Percentiles rank a stretch among this genome's conserved stretches.
These are phyloP conservation scores for Cenococcum geophilum DNA, from an alignment of 495 filamentous ascomycete species.

Conservation along the genomic window DNA sequence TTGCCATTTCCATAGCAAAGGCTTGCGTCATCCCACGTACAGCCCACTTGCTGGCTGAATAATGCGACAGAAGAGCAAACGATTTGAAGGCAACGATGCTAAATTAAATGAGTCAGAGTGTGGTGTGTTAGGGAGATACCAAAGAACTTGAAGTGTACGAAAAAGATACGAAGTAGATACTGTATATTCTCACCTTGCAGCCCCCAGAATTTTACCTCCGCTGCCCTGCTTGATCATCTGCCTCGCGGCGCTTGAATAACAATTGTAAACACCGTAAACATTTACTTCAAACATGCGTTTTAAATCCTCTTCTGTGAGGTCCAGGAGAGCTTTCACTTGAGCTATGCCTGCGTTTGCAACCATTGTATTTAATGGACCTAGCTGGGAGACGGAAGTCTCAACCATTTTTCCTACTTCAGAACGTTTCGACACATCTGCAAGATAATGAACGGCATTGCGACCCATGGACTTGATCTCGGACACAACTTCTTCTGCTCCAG, in stretches of 20 bases:
- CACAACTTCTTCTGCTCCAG: conserved; percentile 46
- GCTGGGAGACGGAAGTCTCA: conserved; percentile 39
- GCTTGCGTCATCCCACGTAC: conserved; percentile 54
- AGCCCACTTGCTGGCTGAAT: conserved; percentile 55
- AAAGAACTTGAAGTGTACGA: background rate
- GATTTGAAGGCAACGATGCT: conserved; percentile 53
- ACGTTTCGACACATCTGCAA: conserved; percentile 52
- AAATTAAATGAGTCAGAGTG: background rate
- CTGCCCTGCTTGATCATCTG: conserved; percentile 49
- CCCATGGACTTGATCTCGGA: conserved; percentile 45
- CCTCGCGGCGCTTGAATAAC: conserved; percentile 48
- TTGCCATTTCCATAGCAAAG: conserved; percentile 52
- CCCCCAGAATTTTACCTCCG: conserved; percentile 51
- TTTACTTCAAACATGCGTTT: conserved; percentile 50
- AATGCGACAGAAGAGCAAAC: conserved; percentile 48
- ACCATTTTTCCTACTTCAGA: conserved; percentile 48
- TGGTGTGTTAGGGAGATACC: background rate
- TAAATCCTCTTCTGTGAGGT: conserved; percentile 48
- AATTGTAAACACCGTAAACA: conserved; percentile 54
- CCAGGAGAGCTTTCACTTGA: conserved; percentile 48
- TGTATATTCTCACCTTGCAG: conserved; percentile 37
- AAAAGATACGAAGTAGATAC: background rate
- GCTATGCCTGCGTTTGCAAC: conserved; percentile 58
- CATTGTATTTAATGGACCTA: conserved; percentile 55
- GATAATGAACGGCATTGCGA: conserved; percentile 41